Evolutionary conservation across 1,139 yeast species (phyloP), one percentile per base, ranked within the genome.

Genomic region (Taphrina populina): DNA sequence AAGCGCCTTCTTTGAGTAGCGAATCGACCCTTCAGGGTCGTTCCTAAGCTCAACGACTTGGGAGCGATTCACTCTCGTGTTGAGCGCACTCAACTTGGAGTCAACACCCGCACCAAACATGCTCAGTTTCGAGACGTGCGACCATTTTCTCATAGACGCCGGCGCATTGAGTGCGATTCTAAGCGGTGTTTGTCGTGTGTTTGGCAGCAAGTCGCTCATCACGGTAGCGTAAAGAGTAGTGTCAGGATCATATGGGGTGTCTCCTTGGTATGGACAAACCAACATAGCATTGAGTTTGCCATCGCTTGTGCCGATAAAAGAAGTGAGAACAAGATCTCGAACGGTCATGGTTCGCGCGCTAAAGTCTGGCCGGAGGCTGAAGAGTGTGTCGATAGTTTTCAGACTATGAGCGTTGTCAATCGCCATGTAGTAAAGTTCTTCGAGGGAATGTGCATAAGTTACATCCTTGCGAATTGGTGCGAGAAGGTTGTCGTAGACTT

Each of bases 291-390:
- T 36, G n/a, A 47, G 5, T 6, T 19, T 11, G 21, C 53, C 53
- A 5, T 47, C 53, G 21, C 43, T 39, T 13, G 53, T 35, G 45
- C 53, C 53, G n/a, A 47, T 45, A 47, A 47, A 47, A 10, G 53
- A 33, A 8, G 53, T 47, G 19, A 47, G 36, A 19, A 36, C 23
- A 29, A 47, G 53, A 24, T 47, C 53, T 7, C 53, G 53, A 1
- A 47, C 13, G 21, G 53, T 47, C 37, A 47, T 19, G 23, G 27
- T 47, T 21, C 45, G 17, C 23, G 53, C 15, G 7, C 41, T 30
- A 10, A 47, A 47, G 15, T 47, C 32, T 2, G 53, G 45, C 4
- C 36, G 19, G 24, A 47, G 20, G 19, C 27, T 27, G 37, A 36
- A 47, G 15, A 47, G 36, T 6, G 30, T 21, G 20, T 47, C 53